Percentiles rank a stretch among this genome's conserved stretches.
These are phyloP conservation scores for Hypoxylon fragiforme DNA, from an alignment of 495 filamentous ascomycete species.

Conservation along the genomic window DNA sequence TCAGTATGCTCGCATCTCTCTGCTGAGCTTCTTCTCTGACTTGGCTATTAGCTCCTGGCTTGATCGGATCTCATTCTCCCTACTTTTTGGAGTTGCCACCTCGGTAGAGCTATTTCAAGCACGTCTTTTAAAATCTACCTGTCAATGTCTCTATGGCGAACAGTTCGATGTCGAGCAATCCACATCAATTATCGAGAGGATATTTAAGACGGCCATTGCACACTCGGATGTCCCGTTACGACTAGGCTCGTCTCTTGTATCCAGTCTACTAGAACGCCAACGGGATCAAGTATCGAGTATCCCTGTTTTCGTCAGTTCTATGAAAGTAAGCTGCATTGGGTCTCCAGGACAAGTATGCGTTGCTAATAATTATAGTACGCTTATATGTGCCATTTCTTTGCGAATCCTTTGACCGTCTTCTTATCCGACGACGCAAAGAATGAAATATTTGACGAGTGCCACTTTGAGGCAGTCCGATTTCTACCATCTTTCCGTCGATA, in stretches of 20 bases:
- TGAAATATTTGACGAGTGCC: constrained; percentile 54
- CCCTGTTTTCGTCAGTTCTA: constrained; percentile 73
- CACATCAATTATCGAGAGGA: constrained; percentile 72
- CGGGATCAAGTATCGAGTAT: constrained; percentile 84
- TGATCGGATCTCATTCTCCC: constrained; percentile 85
- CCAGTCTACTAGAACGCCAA: constrained; percentile 73
- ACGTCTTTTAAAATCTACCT: constrained; percentile 74
- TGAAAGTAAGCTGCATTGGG: constrained; percentile 64
- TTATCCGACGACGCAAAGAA: constrained; percentile 44
- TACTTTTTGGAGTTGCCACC: constrained; percentile 87
- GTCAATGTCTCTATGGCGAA: constrained; percentile 69
- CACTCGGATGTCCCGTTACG: constrained; percentile 58
- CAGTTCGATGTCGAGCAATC: constrained; percentile 84
- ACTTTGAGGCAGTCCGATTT: constrained; percentile 76
- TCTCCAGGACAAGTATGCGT: background rate
- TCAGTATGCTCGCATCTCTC: constrained; percentile 43
- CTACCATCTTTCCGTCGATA: constrained; percentile 74
- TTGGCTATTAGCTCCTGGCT: constrained; percentile 68
- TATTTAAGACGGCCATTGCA: constrained; percentile 71
- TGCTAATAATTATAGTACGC: constrained; percentile 63
- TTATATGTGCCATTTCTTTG: constrained; percentile 96
- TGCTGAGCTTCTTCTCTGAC: constrained; percentile 13
- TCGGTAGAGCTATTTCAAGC: constrained; percentile 88
- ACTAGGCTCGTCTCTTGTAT: constrained; percentile 67
- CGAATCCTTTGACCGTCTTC: constrained; percentile 80